phyloP scores from a whole-genome alignment of 2,329 filamentous ascomycete genomes.

The Fusarium caatingaense region DNA sequence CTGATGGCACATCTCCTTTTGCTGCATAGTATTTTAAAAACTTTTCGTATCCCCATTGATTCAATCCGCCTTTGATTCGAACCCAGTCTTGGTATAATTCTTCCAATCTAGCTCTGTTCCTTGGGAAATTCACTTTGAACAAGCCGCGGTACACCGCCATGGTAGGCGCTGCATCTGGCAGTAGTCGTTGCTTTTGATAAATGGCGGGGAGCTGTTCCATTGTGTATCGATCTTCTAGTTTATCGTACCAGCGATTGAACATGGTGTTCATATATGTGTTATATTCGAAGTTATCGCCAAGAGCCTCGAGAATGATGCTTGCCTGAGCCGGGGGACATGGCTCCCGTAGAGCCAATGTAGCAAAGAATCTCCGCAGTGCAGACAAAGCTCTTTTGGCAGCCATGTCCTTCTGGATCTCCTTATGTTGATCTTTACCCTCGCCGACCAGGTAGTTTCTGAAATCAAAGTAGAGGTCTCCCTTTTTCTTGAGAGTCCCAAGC shows the following conservation, averaged over 20 bases:
- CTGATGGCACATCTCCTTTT: conserved; percentile 59
- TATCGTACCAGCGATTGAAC: conserved; percentile 46
- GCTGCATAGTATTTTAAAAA: conserved; percentile 62
- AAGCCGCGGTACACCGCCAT: conserved; percentile 56
- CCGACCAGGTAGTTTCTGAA: conserved; percentile 51
- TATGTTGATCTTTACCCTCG: conserved; percentile 41
- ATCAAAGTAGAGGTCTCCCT: conserved; percentile 49
- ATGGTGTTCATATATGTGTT: conserved; percentile 57
- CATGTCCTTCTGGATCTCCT: conserved; percentile 38
- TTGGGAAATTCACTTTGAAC: conserved; percentile 57
- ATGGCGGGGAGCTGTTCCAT: conserved; percentile 53
- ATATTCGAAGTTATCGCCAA: conserved; percentile 55
- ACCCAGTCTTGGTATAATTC: conserved; percentile 63
- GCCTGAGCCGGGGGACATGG: conserved; percentile 52
- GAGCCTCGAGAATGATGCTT: conserved; percentile 54
- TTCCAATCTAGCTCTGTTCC: conserved; percentile 57
- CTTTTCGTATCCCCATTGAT: conserved; percentile 59
- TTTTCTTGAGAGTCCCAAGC: conserved; percentile 44
- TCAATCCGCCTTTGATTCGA: conserved; percentile 53
- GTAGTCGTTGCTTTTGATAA: conserved; percentile 59
- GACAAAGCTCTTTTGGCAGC: conserved; percentile 43
- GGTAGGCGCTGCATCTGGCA: conserved; percentile 54
- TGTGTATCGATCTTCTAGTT: conserved; percentile 45
- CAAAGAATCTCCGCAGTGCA: conserved; percentile 48
- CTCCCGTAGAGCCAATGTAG: conserved; percentile 48